Evolutionary conservation across 2,329 filamentous ascomycete species (phyloP).

Genomic region (Fonsecaea pugnacius): DNA sequence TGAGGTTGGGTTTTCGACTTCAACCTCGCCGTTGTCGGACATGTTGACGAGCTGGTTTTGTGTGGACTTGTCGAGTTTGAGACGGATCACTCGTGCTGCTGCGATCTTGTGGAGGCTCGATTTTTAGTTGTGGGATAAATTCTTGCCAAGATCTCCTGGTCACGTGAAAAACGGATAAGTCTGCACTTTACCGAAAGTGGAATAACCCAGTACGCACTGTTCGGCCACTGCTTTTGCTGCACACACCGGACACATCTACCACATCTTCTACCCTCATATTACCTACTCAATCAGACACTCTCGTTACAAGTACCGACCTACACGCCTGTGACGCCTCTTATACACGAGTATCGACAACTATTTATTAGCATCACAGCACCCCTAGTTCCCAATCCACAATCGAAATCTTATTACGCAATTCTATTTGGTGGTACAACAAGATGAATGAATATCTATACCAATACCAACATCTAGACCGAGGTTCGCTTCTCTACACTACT

Average conservation of each 20-base stretch:
- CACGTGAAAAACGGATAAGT: constrained; percentile 8
- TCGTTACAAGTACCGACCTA: too few species aligned
- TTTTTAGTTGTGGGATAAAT: constrained; percentile 23
- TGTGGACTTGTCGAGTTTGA: constrained; percentile 16
- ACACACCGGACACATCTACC: too few species aligned
- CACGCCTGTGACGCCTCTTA: too few species aligned
- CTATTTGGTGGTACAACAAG: not conserved
- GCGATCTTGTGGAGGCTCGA: constrained; percentile 11
- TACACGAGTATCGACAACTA: too few species aligned
- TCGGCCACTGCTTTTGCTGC: too few species aligned
- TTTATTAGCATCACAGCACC: too few species aligned
- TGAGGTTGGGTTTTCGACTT: constrained; percentile 75
- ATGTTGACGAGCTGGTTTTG: constrained; percentile 22
- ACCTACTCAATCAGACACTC: too few species aligned
- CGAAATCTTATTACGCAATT: not conserved
- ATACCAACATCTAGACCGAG: constrained; percentile 12
- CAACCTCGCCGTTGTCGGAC: constrained; percentile 73
- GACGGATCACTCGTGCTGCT: constrained; percentile 5
- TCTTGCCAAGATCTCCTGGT: constrained; percentile 21
- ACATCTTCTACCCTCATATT: too few species aligned
- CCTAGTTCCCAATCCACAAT: too few species aligned
- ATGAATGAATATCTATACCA: not conserved
- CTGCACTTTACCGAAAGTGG: constrained; percentile 1
- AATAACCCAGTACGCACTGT: not conserved
- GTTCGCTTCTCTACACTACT: constrained; percentile 27